Base-by-base conservation (phyloP, 2,329 filamentous ascomycete species). In the Neurospora crassa region DNA sequence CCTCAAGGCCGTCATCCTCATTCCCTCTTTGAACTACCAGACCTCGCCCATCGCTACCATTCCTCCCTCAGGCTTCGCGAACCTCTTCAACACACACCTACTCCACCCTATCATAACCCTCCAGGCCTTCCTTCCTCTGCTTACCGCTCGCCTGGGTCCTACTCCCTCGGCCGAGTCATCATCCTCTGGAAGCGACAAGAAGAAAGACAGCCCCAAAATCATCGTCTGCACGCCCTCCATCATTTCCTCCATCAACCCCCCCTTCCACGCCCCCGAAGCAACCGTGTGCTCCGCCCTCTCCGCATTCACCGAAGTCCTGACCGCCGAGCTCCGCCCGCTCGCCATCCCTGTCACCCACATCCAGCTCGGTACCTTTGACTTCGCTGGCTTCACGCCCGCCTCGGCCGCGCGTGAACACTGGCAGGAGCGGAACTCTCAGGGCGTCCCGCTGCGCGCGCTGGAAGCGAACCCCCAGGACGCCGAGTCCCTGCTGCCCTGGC, bases 61-160 rank as follows among this genome's bases (percentile, higher is more conserved):
- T 72, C 89, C 92, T 7, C 90, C 93, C 0, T 92, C 92, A 40
- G 90, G 89, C 76, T 96, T 97, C 83, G 92, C 93, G 74, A 93
- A 97, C 78, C 91, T 94, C 42, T 89, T 98, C 80, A 97, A 97
- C 80, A 95, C 93, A 18, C 94, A 97, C 78, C 87, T 99, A 14
- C 87, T 98, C 70, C 92, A 94, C 71, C 95, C 95, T 1, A 93
- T 98, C 75, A 87, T 97, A 69, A 94, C 92, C 5, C 90, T 94
- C 47, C 94, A 97, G 82, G 88, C 92, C 70, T 96, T 98, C 82
- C 85, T 98, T n/a, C 92, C 92, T 0, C 88, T 94, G 40, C 85
- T 94, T 69, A 91, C 88, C 3, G 84, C 85, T 12, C 85, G 89
- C 70, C 86, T 91, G 70, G 84, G 82, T 78, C 86, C 83, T 68